These are phyloP conservation scores for Pittosporum tobira DNA, from an alignment of 129 eudicot genomes.

Conservation along the genomic window DNA sequence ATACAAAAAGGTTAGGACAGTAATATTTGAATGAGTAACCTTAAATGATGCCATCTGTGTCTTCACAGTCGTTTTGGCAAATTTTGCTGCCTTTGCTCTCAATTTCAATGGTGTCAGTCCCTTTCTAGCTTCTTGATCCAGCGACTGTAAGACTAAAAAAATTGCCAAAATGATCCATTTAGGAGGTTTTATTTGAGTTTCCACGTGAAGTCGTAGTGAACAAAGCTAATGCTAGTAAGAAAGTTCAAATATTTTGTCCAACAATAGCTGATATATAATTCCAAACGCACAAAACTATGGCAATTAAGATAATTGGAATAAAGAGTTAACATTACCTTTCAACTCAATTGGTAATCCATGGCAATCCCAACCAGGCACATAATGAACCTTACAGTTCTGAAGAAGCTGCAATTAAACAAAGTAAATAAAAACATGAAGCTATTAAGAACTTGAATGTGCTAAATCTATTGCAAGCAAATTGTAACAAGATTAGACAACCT, in stretches of 20 bases:
- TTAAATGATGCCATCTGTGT: slow-evolving; percentile 94
- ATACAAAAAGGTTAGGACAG: background rate
- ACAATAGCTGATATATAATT: background rate
- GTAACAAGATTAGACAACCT: background rate
- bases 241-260: background rate
- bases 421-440: background rate
- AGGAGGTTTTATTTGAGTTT: background rate
- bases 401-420: slow-evolving; percentile 64
- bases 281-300: background rate
- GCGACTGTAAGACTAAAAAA: slow-evolving; percentile 80
- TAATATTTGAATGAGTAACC: slow-evolving; percentile 25
- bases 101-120: slow-evolving; percentile 80
- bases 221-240: slow-evolving; percentile 8
- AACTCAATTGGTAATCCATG: slow-evolving; percentile 97
- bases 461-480: background rate
- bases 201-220: background rate
- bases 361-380: slow-evolving; percentile 99
- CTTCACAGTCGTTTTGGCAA: slow-evolving; percentile 90
- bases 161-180: slow-evolving; percentile 7
- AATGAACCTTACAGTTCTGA: slow-evolving; percentile 68
- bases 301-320: no score
- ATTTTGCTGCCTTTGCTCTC: slow-evolving; percentile 97
- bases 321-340: slow-evolving; percentile 56
- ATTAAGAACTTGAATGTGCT: background rate
- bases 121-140: slow-evolving; percentile 83